These are phyloP conservation scores for Noccaea caerulescens DNA, from an alignment of 345 rosid genomes.

Conservation along the genomic window DNA sequence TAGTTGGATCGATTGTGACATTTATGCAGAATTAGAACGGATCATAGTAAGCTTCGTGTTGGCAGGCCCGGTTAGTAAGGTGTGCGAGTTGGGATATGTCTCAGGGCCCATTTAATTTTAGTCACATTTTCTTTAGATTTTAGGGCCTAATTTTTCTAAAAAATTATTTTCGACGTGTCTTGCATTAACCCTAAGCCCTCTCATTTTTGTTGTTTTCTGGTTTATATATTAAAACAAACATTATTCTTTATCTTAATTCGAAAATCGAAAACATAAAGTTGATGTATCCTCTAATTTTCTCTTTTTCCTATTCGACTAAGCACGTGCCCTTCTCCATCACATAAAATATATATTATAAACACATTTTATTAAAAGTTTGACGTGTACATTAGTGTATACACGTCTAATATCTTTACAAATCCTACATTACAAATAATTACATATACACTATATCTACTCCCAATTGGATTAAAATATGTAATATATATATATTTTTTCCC, in stretches of 20 bases:
- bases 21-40: constrained; percentile 8
- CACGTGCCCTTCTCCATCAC: constrained; percentile 45
- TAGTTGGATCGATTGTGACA: constrained; percentile 36
- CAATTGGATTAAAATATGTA: neutral
- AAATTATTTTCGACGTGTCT: constrained; percentile 49
- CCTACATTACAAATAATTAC: neutral
- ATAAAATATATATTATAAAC: constrained; percentile 21
- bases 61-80: no score
- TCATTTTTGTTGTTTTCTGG: constrained; percentile 12
- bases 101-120: no score
- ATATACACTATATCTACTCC: constrained; percentile 1
- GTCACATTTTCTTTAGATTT: no score
- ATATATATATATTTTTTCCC: no score
- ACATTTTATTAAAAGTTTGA: constrained; percentile 32
- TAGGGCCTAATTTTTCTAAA: no score
- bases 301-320: constrained; percentile 31
- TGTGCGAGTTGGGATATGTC: no score
- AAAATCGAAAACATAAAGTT: constrained; percentile 30
- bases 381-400: constrained; percentile 29
- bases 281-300: constrained; percentile 26
- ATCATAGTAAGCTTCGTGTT: constrained; percentile 43
- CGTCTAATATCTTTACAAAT: constrained; percentile 31
- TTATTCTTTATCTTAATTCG: constrained; percentile 28
- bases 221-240: neutral
- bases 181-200: constrained; percentile 39